Evolutionary conservation across 164 flowering plant species (phyloP).

Genomic region (Nelumbo lutea): DNA sequence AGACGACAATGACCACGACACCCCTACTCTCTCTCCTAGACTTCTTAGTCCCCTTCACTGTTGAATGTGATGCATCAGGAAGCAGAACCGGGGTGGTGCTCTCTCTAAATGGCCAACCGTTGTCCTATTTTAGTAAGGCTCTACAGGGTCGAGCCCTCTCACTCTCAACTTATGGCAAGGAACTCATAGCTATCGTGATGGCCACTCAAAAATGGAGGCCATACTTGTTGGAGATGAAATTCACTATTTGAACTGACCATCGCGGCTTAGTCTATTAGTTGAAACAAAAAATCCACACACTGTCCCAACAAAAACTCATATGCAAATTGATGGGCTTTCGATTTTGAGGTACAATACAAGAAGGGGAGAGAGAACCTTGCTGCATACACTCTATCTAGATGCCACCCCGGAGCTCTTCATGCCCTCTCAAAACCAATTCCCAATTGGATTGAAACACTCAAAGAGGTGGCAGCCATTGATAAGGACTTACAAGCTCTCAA

Average conservation of each 20-base stretch:
- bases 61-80: no score
- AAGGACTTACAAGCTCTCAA: not conserved
- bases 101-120: no score
- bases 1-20: no score
- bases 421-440: not conserved
- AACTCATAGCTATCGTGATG: not conserved
- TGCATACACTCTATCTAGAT: slow-evolving; percentile 1
- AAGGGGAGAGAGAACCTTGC: not conserved
- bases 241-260: slow-evolving; percentile 1
- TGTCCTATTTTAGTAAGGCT: no score
- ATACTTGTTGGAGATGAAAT: not conserved
- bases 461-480: not conserved
- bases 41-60: no score
- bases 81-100: no score
- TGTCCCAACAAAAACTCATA: not conserved
- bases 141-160: no score
- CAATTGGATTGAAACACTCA: not conserved
- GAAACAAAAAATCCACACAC: not conserved
- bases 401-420: not conserved
- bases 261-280: not conserved
- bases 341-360: not conserved
- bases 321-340: not conserved
- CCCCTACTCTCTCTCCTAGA: no score
- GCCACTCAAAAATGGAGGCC: not conserved
- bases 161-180: not conserved